Conservation (phyloP, 345 rosid genomes). For the Bruguiera parviflora region DNA sequence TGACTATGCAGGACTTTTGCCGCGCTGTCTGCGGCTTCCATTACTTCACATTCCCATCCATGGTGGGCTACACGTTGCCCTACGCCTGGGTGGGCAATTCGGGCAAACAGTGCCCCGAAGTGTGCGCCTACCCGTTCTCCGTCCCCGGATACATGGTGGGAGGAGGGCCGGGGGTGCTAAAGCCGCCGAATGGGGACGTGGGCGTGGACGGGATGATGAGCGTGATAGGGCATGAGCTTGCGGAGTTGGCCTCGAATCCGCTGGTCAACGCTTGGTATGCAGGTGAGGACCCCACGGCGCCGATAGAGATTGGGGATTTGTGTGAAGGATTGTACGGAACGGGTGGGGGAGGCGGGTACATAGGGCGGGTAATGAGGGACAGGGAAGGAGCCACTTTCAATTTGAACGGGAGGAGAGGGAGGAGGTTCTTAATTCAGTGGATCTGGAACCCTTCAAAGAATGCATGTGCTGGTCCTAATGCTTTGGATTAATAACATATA, state of each 20-base stretch:
- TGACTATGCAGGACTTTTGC: constrained; percentile 82
- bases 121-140: constrained; percentile 91
- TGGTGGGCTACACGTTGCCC: constrained; percentile 95
- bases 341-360: constrained; percentile 94
- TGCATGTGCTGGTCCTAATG: constrained; percentile 85
- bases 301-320: constrained; percentile 80
- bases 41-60: constrained; percentile 91
- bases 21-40: constrained; percentile 97
- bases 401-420: constrained; percentile 64
- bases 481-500: constrained; percentile 31
- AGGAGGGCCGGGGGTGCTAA: constrained; percentile 52
- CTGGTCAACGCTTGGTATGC: constrained; percentile 97
- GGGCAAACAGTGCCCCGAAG: constrained; percentile 83
- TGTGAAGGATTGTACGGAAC: constrained; percentile 95
- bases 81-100: constrained; percentile 98
- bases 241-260: constrained; percentile 82
- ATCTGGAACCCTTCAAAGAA: constrained; percentile 73
- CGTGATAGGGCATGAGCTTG: constrained; percentile 92
- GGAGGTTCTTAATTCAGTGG: constrained; percentile 88
- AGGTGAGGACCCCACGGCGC: constrained; percentile 95
- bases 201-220: constrained; percentile 96
- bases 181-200: constrained; percentile 75
- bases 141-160: constrained; percentile 84
- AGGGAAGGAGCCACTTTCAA: constrained; percentile 57
- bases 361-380: constrained; percentile 82